Conservation (phyloP, 768 basidiomycete species). For the Termitomyces sp. region DNA sequence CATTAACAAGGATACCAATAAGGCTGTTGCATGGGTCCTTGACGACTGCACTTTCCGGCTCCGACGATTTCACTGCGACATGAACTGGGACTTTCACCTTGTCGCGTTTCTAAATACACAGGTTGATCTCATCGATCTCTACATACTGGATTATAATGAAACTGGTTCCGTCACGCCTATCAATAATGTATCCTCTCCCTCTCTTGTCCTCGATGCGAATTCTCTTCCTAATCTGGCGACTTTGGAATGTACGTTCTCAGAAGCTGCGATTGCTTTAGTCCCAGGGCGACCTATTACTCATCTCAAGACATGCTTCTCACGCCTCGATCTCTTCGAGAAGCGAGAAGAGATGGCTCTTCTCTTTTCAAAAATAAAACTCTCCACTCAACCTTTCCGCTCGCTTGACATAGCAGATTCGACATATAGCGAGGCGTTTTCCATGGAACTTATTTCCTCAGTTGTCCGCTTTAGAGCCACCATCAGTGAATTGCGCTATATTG, state of each 20-base stretch:
- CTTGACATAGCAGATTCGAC: conserved; percentile 62
- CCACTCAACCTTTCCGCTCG: conserved; percentile 42
- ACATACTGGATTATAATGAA: conserved; percentile 43
- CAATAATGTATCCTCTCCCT: conserved; percentile 22
- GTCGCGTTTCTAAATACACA: conserved; percentile 51
- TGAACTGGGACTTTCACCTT: conserved; percentile 60
- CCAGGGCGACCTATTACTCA: conserved; percentile 58
- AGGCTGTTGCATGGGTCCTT: conserved; percentile 39
- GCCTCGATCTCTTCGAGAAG: conserved; percentile 44
- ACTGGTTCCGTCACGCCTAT: conserved; percentile 12
- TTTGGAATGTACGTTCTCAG: conserved; percentile 66
- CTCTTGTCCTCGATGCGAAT: conserved; percentile 23
- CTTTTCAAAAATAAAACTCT: conserved; percentile 42
- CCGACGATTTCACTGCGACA: conserved; percentile 61
- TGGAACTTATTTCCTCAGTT: conserved; percentile 47
- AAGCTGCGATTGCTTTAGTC: conserved; percentile 55
- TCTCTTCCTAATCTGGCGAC: conserved; percentile 48
- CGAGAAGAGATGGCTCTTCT: conserved; percentile 48
- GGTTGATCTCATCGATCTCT: conserved; percentile 44
- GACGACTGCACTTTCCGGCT: conserved; percentile 48
- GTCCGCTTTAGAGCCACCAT: conserved; percentile 31
- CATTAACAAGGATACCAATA: conserved; percentile 32
- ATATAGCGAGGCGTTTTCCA: conserved; percentile 52
- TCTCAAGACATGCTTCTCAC: conserved; percentile 69
- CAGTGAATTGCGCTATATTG: conserved; percentile 51